phyloP scores from a whole-genome alignment of 2,329 filamentous ascomycete species.

The Macrophomina phaseolina region DNA sequence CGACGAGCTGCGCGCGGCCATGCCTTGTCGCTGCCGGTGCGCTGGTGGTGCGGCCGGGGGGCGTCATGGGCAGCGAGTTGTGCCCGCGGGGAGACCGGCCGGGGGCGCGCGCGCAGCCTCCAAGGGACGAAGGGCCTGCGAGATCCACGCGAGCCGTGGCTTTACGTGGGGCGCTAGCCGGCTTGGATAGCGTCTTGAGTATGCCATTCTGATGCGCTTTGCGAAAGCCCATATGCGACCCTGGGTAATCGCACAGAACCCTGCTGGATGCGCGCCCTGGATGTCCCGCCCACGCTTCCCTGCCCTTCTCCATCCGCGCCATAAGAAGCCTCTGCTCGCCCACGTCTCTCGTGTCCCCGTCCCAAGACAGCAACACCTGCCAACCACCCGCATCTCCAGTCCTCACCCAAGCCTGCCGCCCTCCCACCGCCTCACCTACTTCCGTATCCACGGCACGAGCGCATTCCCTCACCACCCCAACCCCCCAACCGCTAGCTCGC shows the following conservation, averaged over 20 bases:
- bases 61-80: background rate
- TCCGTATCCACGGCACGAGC: slow-evolving; percentile 1
- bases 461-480: slow-evolving; percentile 5
- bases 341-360: slow-evolving; percentile 3
- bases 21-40: slow-evolving; percentile 22
- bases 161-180: slow-evolving; percentile 27
- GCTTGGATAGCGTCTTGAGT: slow-evolving; percentile 22
- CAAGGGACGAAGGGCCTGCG: slow-evolving; percentile 12
- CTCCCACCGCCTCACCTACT: background rate
- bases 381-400: background rate
- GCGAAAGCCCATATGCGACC: slow-evolving; percentile 29
- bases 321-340: slow-evolving; percentile 26
- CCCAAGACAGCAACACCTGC: slow-evolving; percentile 11
- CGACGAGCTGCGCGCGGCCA: slow-evolving; percentile 7
- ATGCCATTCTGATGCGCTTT: slow-evolving; percentile 29
- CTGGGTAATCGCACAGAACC: slow-evolving; percentile 28
- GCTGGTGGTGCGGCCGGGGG: slow-evolving; percentile 12
- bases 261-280: slow-evolving; percentile 28
- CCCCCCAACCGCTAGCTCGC: background rate
- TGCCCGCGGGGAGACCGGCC: background rate
- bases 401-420: background rate
- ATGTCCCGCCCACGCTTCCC: slow-evolving; percentile 20
- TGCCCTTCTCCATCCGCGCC: slow-evolving; percentile 20
- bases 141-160: slow-evolving; percentile 29
- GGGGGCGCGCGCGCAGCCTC: slow-evolving; percentile 11